Conservation (phyloP, 2,329 filamentous ascomycete genomes). For the Arthrobotrys conoides region DNA sequence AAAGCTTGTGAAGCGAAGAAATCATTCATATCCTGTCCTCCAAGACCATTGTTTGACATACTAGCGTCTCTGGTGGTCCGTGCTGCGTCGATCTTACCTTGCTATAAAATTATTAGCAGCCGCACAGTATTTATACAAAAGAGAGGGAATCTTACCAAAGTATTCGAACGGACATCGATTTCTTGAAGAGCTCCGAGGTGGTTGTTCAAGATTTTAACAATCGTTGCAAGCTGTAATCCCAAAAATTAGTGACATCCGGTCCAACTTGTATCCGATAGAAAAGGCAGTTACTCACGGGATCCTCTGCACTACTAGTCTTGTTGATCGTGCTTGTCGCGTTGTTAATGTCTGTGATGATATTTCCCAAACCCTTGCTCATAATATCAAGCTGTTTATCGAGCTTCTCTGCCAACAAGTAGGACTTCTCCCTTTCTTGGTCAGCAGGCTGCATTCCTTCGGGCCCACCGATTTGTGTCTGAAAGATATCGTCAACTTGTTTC, state of each 20-base stretch:
- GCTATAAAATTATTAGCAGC: constrained; percentile 21
- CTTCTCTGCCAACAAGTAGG: constrained; percentile 95
- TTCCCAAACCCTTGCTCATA: constrained; percentile 90
- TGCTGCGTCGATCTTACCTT: constrained; percentile 57
- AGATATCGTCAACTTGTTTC: constrained; percentile 88
- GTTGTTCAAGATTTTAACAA: constrained; percentile 93
- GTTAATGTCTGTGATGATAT: constrained; percentile 99
- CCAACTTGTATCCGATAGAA: constrained; percentile 43
- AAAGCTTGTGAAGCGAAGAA: constrained; percentile 58
- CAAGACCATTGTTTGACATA: constrained; percentile 56
- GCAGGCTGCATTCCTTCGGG: constrained; percentile 85
- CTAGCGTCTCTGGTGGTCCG: constrained; percentile 41
- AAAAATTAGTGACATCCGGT: constrained; percentile 52
- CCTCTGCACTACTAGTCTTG: constrained; percentile 89
- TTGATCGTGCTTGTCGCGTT: constrained; percentile 88
- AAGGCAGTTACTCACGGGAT: constrained; percentile 77
- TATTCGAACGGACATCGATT: constrained; percentile 75
- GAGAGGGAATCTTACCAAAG: constrained; percentile 39
- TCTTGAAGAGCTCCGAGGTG: constrained; percentile 92
- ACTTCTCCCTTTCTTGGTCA: constrained; percentile 94
- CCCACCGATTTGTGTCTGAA: constrained; percentile 81
- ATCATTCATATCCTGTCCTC: constrained; percentile 59
- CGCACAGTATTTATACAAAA: background rate
- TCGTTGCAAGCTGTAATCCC: constrained; percentile 81
- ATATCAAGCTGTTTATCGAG: constrained; percentile 90